These are phyloP conservation scores for Codiaeum variegatum DNA, from an alignment of 441 rosid species.

Conservation along the genomic window DNA sequence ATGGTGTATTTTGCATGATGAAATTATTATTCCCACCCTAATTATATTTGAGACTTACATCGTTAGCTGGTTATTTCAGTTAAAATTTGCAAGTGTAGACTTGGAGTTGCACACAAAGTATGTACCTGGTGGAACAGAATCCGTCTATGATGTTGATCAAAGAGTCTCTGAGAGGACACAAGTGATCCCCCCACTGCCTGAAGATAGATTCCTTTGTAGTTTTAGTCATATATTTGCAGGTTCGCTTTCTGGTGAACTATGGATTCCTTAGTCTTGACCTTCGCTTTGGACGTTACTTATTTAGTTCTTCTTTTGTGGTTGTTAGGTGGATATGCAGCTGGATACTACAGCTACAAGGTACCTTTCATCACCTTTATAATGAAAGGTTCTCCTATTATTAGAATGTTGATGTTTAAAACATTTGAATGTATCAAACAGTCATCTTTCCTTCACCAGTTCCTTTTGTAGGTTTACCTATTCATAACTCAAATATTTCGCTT, in stretches of 20 bases:
- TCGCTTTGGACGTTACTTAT: slow-evolving; percentile 1
- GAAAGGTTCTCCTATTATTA: neutral
- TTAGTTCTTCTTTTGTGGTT: slow-evolving; percentile 19
- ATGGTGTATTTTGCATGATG: neutral
- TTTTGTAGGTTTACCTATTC: neutral
- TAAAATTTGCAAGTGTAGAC: slow-evolving; percentile 69
- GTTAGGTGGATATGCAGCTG: slow-evolving; percentile 92
- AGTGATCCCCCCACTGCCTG: slow-evolving; percentile 74
- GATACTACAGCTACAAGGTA: slow-evolving; percentile 97
- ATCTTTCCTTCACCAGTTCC: neutral
- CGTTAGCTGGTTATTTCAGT: slow-evolving; percentile 39
- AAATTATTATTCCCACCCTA: neutral
- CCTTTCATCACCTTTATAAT: neutral
- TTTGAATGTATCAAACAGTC: neutral
- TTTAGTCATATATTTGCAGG: slow-evolving; percentile 91
- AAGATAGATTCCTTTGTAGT: slow-evolving; percentile 83
- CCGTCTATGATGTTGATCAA: slow-evolving; percentile 71
- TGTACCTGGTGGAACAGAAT: slow-evolving; percentile 66
- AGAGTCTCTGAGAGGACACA: slow-evolving; percentile 64
- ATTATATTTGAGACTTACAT: slow-evolving; percentile 2
- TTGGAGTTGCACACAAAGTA: slow-evolving; percentile 78
- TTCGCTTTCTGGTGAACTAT: slow-evolving; percentile 20
- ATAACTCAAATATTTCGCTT: neutral
- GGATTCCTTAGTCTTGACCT: neutral
- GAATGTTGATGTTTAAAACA: neutral